Percentiles rank a stretch among this genome's conserved stretches.
Evolutionary conservation across 441 rosid genomes (phyloP).

Genomic region (Arabidopsis hybrid): DNA sequence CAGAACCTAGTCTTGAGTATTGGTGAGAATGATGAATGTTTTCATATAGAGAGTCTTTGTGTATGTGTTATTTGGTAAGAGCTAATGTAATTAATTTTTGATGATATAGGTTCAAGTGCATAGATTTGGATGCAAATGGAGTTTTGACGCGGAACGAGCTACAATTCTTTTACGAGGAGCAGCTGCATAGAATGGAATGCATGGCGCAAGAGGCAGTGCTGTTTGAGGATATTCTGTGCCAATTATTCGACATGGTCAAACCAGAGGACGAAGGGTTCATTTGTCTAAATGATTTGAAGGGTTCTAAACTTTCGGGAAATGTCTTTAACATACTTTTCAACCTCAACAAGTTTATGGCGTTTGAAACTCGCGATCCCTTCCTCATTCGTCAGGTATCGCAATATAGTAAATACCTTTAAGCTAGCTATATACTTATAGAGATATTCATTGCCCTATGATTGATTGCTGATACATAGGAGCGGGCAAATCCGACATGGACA

Average conservation of each 20-base stretch:
- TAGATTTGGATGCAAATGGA: constrained; percentile 97
- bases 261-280: constrained; percentile 81
- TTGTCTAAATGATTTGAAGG: constrained; percentile 76
- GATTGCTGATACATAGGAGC: constrained; percentile 60
- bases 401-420: not conserved
- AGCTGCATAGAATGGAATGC: constrained; percentile 98
- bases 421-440: constrained; percentile 13
- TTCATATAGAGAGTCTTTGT: not conserved
- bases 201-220: constrained; percentile 99
- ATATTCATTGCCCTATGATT: constrained; percentile 12
- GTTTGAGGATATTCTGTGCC: constrained; percentile 96
- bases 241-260: constrained; percentile 94
- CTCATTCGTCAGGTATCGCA: constrained; percentile 89
- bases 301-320: constrained; percentile 88
- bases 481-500: constrained; percentile 97
- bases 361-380: constrained; percentile 97
- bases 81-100: constrained; percentile 1
- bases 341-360: constrained; percentile 96
- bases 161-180: constrained; percentile 98
- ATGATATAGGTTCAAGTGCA: constrained; percentile 84
- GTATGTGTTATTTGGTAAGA: constrained; percentile 10
- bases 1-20: constrained; percentile 96
- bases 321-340: constrained; percentile 96
- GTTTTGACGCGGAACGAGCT: constrained; percentile 85
- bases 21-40: constrained; percentile 60